Conservation (phyloP, 2,329 filamentous ascomycete genomes). For the Aspergillus luchuensis region DNA sequence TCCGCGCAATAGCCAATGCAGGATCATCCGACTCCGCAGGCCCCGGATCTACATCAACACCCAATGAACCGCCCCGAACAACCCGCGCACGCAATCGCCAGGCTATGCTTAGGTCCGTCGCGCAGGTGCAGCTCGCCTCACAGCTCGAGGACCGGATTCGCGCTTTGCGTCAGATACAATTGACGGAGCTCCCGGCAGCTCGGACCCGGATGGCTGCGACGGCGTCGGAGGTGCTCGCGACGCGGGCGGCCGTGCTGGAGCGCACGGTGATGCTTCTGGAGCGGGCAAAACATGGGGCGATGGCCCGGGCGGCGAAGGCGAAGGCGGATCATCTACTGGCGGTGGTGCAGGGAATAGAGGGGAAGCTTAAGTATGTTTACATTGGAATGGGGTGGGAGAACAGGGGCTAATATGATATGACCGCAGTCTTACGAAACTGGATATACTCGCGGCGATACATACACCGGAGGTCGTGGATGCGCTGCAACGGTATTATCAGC, state of each 20-base stretch:
- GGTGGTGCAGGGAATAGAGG: conserved; percentile 42
- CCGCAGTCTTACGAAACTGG: conserved; percentile 39
- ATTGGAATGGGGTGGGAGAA: no score
- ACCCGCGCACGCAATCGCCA: conserved; percentile 17
- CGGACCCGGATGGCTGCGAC: conserved; percentile 38
- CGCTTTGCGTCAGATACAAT: conserved; percentile 33
- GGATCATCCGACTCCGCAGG: conserved; percentile 10
- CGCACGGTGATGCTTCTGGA: conserved; percentile 43
- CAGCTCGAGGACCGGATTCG: conserved; percentile 32
- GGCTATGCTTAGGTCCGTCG: conserved; percentile 9
- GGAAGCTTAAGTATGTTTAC: conserved; percentile 39
- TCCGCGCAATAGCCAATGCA: conserved; percentile 31
- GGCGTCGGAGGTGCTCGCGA: conserved; percentile 37
- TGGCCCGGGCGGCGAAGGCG: conserved; percentile 39
- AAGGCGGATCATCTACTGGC: conserved; percentile 43
- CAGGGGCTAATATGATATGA: neutral
- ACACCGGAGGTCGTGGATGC: conserved; percentile 41
- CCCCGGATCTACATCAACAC: conserved; percentile 9
- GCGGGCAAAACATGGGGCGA: conserved; percentile 41
- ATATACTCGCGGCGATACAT: conserved; percentile 40
- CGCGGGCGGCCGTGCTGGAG: conserved; percentile 38
- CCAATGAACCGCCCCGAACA: conserved; percentile 16
- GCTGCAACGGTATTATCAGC: conserved; percentile 35
- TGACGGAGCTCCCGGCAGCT: conserved; percentile 36
- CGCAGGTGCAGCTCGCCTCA: conserved; percentile 25